Evolutionary conservation across 2,329 filamentous ascomycete species (phyloP).

Genomic region (Xylaria sp.): DNA sequence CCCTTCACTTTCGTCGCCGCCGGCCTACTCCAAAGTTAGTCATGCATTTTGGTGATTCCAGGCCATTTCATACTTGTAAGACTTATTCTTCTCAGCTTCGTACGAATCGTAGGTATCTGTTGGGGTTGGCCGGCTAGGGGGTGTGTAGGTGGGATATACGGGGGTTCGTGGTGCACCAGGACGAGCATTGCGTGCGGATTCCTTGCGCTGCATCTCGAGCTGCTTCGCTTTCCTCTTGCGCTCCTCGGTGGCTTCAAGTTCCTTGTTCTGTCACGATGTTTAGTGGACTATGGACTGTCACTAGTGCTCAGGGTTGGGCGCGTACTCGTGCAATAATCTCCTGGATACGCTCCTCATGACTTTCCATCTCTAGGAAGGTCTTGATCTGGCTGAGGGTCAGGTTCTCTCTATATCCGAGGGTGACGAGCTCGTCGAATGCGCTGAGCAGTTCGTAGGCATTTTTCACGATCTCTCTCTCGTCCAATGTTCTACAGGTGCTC

Average conservation of each 20-base stretch:
- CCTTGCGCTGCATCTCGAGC: constrained; percentile 97
- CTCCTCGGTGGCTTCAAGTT: constrained; percentile 96
- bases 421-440: constrained; percentile 97
- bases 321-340: constrained; percentile 91
- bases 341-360: constrained; percentile 97
- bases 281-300: constrained; percentile 27
- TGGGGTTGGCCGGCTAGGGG: constrained; percentile 73
- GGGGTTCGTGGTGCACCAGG: constrained; percentile 72
- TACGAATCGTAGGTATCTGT: constrained; percentile 90
- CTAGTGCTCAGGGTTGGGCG: constrained; percentile 9
- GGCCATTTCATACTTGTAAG: constrained; percentile 68
- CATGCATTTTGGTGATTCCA: neutral
- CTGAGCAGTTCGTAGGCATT: constrained; percentile 96
- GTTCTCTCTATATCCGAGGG: constrained; percentile 94
- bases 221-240: constrained; percentile 99
- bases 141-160: constrained; percentile 86
- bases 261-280: constrained; percentile 76
- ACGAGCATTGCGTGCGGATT: constrained; percentile 79
- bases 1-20: constrained; percentile 86
- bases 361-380: constrained; percentile 99
- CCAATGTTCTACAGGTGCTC: constrained; percentile 92
- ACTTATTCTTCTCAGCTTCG: constrained; percentile 96
- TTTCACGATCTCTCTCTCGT: constrained; percentile 92
- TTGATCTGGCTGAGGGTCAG: constrained; percentile 96
- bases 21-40: constrained; percentile 49